Percentiles rank a stretch among this genome's conserved stretches.
Conservation (phyloP, 306 rosid genomes). For the Pueraria montana region DNA sequence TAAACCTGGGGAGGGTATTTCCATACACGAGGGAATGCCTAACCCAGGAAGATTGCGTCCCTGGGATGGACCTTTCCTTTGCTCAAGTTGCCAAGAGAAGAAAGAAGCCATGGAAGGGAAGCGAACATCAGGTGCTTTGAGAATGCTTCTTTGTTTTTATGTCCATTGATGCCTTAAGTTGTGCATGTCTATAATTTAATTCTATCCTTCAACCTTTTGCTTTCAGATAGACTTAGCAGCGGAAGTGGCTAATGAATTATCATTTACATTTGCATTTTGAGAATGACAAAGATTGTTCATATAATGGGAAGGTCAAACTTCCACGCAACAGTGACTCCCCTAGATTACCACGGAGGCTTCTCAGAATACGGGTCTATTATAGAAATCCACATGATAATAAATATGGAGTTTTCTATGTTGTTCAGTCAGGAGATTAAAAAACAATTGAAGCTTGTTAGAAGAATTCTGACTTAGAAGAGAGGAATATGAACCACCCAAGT, state of each 20-base stretch:
- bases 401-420: constrained; percentile 41
- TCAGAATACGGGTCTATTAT: constrained; percentile 50
- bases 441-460: constrained; percentile 46
- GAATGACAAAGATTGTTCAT: constrained; percentile 61
- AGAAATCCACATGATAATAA: constrained; percentile 58
- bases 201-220: constrained; percentile 31
- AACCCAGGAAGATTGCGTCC: constrained; percentile 75
- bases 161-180: constrained; percentile 16
- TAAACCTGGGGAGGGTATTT: constrained; percentile 95
- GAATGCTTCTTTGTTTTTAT: constrained; percentile 1
- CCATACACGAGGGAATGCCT: constrained; percentile 73
- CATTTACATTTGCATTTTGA: constrained; percentile 65
- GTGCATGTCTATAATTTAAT: constrained; percentile 36
- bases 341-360: constrained; percentile 56
- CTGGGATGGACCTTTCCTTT: constrained; percentile 99
- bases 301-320: constrained; percentile 52
- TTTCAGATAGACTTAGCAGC: constrained; percentile 87
- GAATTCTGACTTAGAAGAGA: constrained; percentile 46
- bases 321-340: constrained; percentile 60
- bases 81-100: constrained; percentile 92
- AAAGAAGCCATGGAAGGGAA: constrained; percentile 99
- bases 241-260: constrained; percentile 81
- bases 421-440: constrained; percentile 46
- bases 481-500: constrained; percentile 32
- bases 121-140: constrained; percentile 69